These are phyloP conservation scores for Globisporangium ultimum DNA, from an alignment of 352 stramenopile species.

Conservation along the genomic window DNA sequence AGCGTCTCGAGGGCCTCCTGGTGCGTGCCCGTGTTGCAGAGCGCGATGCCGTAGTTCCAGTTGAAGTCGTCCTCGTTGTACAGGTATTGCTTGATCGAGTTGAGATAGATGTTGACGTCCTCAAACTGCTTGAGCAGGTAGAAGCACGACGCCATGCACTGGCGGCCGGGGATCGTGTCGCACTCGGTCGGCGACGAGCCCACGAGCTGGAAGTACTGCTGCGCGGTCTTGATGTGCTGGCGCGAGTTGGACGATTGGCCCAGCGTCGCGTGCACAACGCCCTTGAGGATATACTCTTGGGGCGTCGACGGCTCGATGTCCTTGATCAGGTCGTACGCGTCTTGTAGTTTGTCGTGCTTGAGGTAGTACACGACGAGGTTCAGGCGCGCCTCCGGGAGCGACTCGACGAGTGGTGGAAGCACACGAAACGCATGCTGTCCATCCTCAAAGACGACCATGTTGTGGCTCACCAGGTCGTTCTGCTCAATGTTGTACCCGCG, in stretches of 20 bases:
- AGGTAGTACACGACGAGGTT: constrained; percentile 96
- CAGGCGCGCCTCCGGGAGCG: constrained; percentile 91
- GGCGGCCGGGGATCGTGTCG: constrained; percentile 95
- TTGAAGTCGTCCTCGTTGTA: constrained; percentile 98
- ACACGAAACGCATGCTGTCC: constrained; percentile 92
- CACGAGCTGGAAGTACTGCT: constrained; percentile 94
- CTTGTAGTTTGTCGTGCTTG: constrained; percentile 90
- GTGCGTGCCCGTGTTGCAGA: constrained; percentile 91
- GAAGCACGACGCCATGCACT: constrained; percentile 98
- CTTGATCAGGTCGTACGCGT: constrained; percentile 94
- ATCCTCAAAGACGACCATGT: constrained; percentile 95
- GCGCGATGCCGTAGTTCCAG: constrained; percentile 95
- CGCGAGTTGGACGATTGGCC: constrained; percentile 85
- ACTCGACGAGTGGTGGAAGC: constrained; percentile 90
- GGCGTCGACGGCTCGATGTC: constrained; percentile 92
- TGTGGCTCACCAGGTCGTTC: constrained; percentile 96
- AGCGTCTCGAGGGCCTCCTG: constrained; percentile 93
- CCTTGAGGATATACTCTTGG: constrained; percentile 91
- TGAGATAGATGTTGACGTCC: constrained; percentile 97
- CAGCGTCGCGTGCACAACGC: constrained; percentile 90
- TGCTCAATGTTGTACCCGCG: constrained; percentile 86
- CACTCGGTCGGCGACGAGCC: constrained; percentile 93
- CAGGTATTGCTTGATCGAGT: constrained; percentile 94
- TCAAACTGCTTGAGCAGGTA: constrained; percentile 96
- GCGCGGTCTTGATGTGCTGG: constrained; percentile 92